Percentiles rank a stretch among this genome's conserved stretches.
These are phyloP conservation scores for Cyclaneusma minus DNA, from an alignment of 2,329 filamentous ascomycete genomes.

Conservation along the genomic window DNA sequence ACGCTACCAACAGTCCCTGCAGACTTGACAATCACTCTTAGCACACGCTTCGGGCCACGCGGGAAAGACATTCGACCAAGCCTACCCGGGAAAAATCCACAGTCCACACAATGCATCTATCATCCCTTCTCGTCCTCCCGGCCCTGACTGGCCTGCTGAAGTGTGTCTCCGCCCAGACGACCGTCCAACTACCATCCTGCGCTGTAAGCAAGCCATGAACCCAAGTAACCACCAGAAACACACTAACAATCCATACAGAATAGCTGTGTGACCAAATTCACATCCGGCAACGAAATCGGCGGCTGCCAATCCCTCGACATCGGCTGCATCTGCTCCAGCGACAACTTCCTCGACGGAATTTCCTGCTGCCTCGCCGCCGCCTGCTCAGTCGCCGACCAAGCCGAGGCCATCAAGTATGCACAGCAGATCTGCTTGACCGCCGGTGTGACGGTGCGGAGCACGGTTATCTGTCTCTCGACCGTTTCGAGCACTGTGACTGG, in stretches of 20 bases:
- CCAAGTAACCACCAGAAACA: background rate
- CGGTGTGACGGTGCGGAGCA: slow-evolving; percentile 14
- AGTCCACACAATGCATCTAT: slow-evolving; percentile 7
- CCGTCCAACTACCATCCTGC: slow-evolving; percentile 27
- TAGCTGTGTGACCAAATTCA: slow-evolving; percentile 18
- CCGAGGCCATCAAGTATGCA: slow-evolving; percentile 17
- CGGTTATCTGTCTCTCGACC: slow-evolving; percentile 1
- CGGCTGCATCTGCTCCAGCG: slow-evolving; percentile 30
- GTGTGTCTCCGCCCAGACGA: slow-evolving; percentile 30
- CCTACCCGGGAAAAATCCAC: no score
- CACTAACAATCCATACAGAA: slow-evolving; percentile 10
- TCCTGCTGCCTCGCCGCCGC: slow-evolving; percentile 29
- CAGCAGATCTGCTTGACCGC: slow-evolving; percentile 19
- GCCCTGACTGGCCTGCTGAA: slow-evolving; percentile 38
- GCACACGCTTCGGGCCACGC: no score
- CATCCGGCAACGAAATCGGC: slow-evolving; percentile 22
- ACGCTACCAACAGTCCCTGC: no score
- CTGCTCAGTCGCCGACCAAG: slow-evolving; percentile 27
- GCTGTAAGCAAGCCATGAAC: slow-evolving; percentile 29
- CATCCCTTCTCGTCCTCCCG: slow-evolving; percentile 26
- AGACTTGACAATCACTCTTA: no score
- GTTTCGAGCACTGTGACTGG: background rate
- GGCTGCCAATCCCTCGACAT: slow-evolving; percentile 25
- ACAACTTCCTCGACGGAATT: slow-evolving; percentile 28
- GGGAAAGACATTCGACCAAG: no score